A percentile compares a stretch with the other conserved stretches of the same genome.
Conservation (phyloP, 169 alveolate genomes). For the Plasmodium vinckei region DNA sequence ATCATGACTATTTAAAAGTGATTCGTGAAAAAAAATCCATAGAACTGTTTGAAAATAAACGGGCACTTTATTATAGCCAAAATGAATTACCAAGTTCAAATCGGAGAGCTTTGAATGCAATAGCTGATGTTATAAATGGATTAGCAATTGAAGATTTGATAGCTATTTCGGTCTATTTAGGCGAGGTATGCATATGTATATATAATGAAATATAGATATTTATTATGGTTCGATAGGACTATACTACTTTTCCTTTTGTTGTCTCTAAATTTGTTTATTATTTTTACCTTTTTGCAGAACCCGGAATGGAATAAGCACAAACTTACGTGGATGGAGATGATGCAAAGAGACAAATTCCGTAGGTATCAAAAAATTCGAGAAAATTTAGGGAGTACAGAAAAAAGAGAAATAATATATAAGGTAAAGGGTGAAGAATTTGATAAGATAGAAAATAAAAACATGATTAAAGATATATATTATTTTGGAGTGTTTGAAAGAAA, state of each 20-base stretch:
- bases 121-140: slow-evolving; percentile 36
- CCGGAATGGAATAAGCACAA: slow-evolving; percentile 77
- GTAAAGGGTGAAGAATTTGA: slow-evolving; percentile 66
- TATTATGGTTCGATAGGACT: background rate
- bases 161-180: slow-evolving; percentile 44
- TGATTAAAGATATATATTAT: slow-evolving; percentile 74
- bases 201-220: background rate
- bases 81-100: slow-evolving; percentile 18
- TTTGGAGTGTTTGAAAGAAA: slow-evolving; percentile 78
- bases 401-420: slow-evolving; percentile 68
- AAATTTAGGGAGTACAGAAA: slow-evolving; percentile 67
- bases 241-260: background rate
- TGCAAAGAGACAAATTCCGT: slow-evolving; percentile 80
- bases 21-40: slow-evolving; percentile 39
- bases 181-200: slow-evolving; percentile 44
- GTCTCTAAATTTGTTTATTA: background rate
- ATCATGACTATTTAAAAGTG: slow-evolving; percentile 17
- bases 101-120: slow-evolving; percentile 15
- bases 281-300: slow-evolving; percentile 55
- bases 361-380: slow-evolving; percentile 75
- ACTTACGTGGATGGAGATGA: slow-evolving; percentile 78
- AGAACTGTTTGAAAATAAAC: slow-evolving; percentile 42
- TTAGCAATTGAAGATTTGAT: slow-evolving; percentile 41
- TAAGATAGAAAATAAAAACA: slow-evolving; percentile 70
- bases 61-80: slow-evolving; percentile 39